phyloP scores from a whole-genome alignment of 345 rosid species.

The Turnera subulata region DNA sequence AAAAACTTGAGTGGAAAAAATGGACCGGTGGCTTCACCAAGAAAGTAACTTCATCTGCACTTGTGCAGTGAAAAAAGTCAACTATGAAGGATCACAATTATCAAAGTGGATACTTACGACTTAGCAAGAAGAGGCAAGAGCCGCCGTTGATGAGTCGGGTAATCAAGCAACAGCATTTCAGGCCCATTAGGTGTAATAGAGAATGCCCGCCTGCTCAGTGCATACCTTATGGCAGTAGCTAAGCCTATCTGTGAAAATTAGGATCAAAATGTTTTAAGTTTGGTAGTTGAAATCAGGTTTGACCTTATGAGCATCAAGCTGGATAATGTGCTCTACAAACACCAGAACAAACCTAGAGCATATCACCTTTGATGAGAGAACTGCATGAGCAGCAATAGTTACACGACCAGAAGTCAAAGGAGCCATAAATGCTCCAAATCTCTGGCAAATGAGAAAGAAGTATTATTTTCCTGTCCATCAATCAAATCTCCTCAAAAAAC shows the following conservation, averaged over 20 bases:
- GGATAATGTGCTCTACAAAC: no score
- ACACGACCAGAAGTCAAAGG: constrained; percentile 95
- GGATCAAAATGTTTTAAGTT: no score
- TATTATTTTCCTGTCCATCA: not conserved
- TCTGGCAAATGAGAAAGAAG: constrained; percentile 40
- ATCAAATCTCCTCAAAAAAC: constrained; percentile 6
- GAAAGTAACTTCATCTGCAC: not conserved
- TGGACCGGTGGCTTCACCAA: not conserved
- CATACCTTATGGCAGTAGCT: constrained; percentile 75
- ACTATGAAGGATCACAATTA: not conserved
- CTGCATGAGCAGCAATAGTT: constrained; percentile 59
- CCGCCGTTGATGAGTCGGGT: constrained; percentile 90
- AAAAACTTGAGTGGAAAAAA: no score
- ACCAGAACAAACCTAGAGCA: not conserved
- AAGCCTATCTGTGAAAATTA: constrained; percentile 54
- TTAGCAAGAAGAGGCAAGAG: constrained; percentile 92
- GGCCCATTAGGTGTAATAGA: constrained; percentile 61
- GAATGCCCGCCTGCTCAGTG: constrained; percentile 83
- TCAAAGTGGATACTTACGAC: constrained; percentile 54
- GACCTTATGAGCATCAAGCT: not conserved
- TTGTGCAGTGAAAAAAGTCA: not conserved
- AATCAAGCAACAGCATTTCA: constrained; percentile 88
- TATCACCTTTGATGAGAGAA: constrained; percentile 68
- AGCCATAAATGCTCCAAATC: constrained; percentile 94
- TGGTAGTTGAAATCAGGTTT: no score